Base-by-base conservation (phyloP, 768 basidiomycete genomes). In the Mycena filopes region DNA sequence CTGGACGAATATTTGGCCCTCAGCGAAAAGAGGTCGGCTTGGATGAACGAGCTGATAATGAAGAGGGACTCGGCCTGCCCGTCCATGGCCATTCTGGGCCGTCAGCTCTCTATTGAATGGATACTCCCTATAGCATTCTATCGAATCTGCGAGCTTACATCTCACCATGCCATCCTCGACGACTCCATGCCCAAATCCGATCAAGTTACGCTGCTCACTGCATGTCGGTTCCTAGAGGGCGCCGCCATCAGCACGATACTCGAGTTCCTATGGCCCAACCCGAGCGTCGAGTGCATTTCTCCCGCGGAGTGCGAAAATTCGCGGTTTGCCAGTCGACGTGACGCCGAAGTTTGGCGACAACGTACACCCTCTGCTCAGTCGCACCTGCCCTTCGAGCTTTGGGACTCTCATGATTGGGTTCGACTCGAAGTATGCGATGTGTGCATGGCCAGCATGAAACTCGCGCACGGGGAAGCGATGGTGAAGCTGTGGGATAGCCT, bases 71-170 rank as follows among this genome's bases (percentile, higher is more conserved):
- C n/a, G n/a, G n/a, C n/a, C n/a, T n/a, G n/a, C n/a, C n/a, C n/a
- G n/a, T 33, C 31, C 5, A 50, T 50, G 3, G 12, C 21, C 31
- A 18, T 29, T 20, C 38, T 60, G 1, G 58, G 36, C 9, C 58
- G 48, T 2, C 31, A 41, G 21, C 26, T 60, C 20, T 50, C 47
- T 7, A 28, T 50, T 26, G 48, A 60, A 5, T 60, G 48, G 48
- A 38, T 60, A 26, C 47, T 60, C 8, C 58, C 58, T 15, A 40
- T 42, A 2, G 58, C 38, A 10, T 41, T 50, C 26, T 60, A 60
- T 38, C 23, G 48, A 15, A 16, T 41, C 4, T 60, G 48, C 48
- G 23, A 28, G 23, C 21, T 49, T 21, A 1, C 31, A 1, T 21
- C 1, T 1, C 46, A 40, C 25, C 13, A 8, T 11, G 3, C 46